Base-by-base conservation (phyloP, 345 rosid genomes). In the Brassica cretica region DNA sequence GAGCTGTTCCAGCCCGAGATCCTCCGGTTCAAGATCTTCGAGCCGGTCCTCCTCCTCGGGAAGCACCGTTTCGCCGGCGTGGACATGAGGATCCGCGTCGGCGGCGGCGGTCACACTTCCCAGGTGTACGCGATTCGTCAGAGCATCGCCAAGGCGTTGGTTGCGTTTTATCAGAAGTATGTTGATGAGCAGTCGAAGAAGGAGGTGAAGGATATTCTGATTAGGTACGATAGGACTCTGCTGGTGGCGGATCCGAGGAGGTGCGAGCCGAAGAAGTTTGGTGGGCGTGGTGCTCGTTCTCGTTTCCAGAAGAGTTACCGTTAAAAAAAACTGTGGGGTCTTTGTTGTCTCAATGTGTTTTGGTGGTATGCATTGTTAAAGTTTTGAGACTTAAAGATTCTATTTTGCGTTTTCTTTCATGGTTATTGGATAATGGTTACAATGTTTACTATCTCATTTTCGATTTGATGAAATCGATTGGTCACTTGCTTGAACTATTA, bases 271-370 rank as follows among this genome's bases (percentile, higher is more conserved):
- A 92, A 92, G 92, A 92, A 92, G 87, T 92, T 92, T 6, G 97
- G 97, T 72, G 97, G 97, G 46, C 89, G 89, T 44, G 93, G 97
- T 69, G 95, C 95, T 8, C 89, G 97, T 60, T 85, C 95, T 18
- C 90, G 97, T 81, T 92, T 90, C 89, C 97, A 90, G 89, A 92
- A 92, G 82, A 80, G 86, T 85, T 92, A 92, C 85, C 97, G 97
- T 92, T 92, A 79, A 12, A 12, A 12, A 35, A 2, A 32, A 5
- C 5, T 32, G 35, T 32, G 27, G 21, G 2, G 44, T 8, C 11
- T 39, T 35, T 39, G 21, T 19, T 39, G 46, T 39, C 46, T 39
- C 44, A 8, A 8, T 39, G 44, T 39, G 21, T 39, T 39, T 37
- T 8, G 44, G 44, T 24, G 2, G 2, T 33, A 33, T 6, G 39